A percentile compares a stretch with the other conserved stretches of the same genome.
phyloP scores from a whole-genome alignment of 2,329 filamentous ascomycete genomes.

The Aspergillus ochraceus region DNA sequence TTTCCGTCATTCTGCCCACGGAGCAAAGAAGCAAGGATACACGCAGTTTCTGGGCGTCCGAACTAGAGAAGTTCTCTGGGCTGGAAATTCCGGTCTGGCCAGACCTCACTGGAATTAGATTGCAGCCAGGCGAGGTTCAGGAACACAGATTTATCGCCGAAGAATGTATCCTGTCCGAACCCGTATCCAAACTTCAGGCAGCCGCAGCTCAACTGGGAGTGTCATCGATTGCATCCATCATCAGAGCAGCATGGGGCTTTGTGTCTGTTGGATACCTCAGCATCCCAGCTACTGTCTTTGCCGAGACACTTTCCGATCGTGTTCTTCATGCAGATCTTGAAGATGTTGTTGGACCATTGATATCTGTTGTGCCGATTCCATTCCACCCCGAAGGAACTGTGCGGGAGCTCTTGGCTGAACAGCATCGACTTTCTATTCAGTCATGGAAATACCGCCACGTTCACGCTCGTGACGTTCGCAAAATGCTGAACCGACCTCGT shows the following conservation, averaged over 20 bases:
- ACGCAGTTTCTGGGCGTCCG: conserved; percentile 24
- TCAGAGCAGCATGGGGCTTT: conserved; percentile 31
- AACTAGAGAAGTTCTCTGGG: conserved; percentile 23
- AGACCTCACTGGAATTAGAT: conserved; percentile 25
- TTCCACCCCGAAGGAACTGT: conserved; percentile 27
- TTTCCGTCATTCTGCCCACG: conserved; percentile 23
- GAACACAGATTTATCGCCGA: conserved; percentile 21
- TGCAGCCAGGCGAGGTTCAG: conserved; percentile 11
- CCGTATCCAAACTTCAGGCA: conserved; percentile 18
- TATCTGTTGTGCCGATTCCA: conserved; percentile 36
- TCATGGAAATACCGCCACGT: conserved; percentile 29
- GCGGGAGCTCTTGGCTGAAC: conserved; percentile 25
- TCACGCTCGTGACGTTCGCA: conserved; percentile 31
- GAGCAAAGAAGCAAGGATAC: conserved; percentile 17
- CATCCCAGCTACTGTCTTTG: conserved; percentile 28
- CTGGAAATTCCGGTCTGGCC: conserved; percentile 29
- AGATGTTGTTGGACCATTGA: conserved; percentile 31
- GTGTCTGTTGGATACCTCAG: conserved; percentile 30
- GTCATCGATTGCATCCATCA: conserved; percentile 29
- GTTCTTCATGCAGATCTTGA: conserved; percentile 28
- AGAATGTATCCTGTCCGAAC: conserved; percentile 16
- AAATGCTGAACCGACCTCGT: conserved; percentile 25
- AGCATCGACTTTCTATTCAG: conserved; percentile 26
- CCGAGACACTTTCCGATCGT: conserved; percentile 34
- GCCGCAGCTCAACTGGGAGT: conserved; percentile 24